Evolutionary conservation across 306 rosid genomes (phyloP).

Genomic region (Casuarina glauca): DNA sequence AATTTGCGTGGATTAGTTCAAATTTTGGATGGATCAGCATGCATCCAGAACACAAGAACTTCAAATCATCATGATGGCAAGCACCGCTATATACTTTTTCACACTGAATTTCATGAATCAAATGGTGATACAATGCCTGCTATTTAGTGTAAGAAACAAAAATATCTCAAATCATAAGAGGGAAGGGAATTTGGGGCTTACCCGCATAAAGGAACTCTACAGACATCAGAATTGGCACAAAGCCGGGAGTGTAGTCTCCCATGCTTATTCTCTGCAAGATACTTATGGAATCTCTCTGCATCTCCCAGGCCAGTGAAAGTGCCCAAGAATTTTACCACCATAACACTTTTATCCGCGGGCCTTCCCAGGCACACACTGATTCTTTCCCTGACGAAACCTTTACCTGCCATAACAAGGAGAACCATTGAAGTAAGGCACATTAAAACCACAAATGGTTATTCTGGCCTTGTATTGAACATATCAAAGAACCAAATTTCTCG

Average conservation of each 20-base stretch:
- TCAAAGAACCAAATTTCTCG: not conserved
- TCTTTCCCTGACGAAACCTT: conserved; percentile 80
- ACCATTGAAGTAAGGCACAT: conserved; percentile 23
- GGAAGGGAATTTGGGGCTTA: conserved; percentile 15
- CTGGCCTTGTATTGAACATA: not conserved
- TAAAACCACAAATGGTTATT: conserved; percentile 22
- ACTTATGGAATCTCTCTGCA: conserved; percentile 48
- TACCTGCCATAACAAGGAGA: conserved; percentile 52
- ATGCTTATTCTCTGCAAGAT: conserved; percentile 32
- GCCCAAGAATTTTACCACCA: conserved; percentile 53
- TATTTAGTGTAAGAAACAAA: not conserved
- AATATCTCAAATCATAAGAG: not conserved
- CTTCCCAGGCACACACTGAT: conserved; percentile 55
- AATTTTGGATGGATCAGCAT: no score
- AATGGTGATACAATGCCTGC: not conserved
- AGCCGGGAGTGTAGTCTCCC: conserved; percentile 69
- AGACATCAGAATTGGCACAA: conserved; percentile 58
- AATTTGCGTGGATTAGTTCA: no score
- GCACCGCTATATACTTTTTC: no score
- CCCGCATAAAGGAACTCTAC: conserved; percentile 93
- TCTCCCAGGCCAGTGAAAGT: conserved; percentile 55
- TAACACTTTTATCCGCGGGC: conserved; percentile 51
- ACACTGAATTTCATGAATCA: not conserved
- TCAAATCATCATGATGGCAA: no score
- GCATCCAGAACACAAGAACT: no score